Conservation (phyloP, 345 rosid species). For the Citrus sinensis region DVS_A1.0 CM039161.1:3988501-3989000, state of each 20-base stretch:
- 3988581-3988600: not conserved
- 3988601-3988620: too few species aligned
- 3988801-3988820: too few species aligned
- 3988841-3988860: not conserved
- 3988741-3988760: too few species aligned
- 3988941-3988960: slow-evolving; percentile 90
- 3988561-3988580: not conserved
- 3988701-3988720: not conserved
- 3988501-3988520: not conserved
- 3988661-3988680: not conserved
- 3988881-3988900: slow-evolving; percentile 98
- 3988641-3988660: not conserved
- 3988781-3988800: not conserved
- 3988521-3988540: too few species aligned
- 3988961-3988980: slow-evolving; percentile 80
- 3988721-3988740: too few species aligned
- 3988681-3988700: not conserved
- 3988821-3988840: too few species aligned
- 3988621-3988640: too few species aligned
- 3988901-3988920: slow-evolving; percentile 96
- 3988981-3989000: slow-evolving; percentile 71
- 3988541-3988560: not conserved
- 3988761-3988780: not conserved
- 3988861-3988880: slow-evolving; percentile 78
- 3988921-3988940: slow-evolving; percentile 97